Evolutionary conservation across 2,329 filamentous ascomycete species (phyloP), one percentile per base, ranked within the genome.

Genomic region (Diaporthe eres): DNA sequence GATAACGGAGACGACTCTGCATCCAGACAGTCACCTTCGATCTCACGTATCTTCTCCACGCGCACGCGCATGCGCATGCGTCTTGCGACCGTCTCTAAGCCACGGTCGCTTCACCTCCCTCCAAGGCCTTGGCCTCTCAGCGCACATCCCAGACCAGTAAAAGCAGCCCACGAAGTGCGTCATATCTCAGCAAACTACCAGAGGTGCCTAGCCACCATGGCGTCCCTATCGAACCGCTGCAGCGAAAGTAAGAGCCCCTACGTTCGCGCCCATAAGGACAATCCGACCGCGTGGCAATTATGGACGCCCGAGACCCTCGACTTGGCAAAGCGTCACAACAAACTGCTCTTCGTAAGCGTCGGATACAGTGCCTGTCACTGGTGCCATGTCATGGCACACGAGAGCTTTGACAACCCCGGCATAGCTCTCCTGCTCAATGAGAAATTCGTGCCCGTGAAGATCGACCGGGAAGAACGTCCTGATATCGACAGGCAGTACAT

Each of bases 401-500:
- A 98, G 84, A 95, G 94, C n/a, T 98, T 98, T 84, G 92, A 93
- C 82, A 94, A 96, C 78, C 86, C 90, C 7, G 93, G 95, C 77
- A 92, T 97, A 77, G 95, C 95, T 25, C 85, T 91, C 28, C 88
- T 97, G 75, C 88, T 98, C 42, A 98, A 98, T 85, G 88, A 92
- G 77, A 90, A 91, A 72, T 98, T 98, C 83, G 91, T 98, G 55
- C 95, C 95, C 3, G 92, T 98, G 83, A 94, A 98, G 81, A 90
- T 98, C 80, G 95, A 98, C 82, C 91, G 95, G 77, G 95, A 98
- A 84, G 94, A 97, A 84, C 92, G 95, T 25, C 95, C 95, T n/a
- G 95, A 98, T 82, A 91, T 98, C 78, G 95, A 98, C 81, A 92
- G 94, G 78, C 95, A 98, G 78, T 98, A 98, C 83, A 98, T 98